Percentiles rank a stretch among this genome's conserved stretches.
phyloP scores from a whole-genome alignment of 2,329 filamentous ascomycete genomes.

The Thelonectria discophora region DNA sequence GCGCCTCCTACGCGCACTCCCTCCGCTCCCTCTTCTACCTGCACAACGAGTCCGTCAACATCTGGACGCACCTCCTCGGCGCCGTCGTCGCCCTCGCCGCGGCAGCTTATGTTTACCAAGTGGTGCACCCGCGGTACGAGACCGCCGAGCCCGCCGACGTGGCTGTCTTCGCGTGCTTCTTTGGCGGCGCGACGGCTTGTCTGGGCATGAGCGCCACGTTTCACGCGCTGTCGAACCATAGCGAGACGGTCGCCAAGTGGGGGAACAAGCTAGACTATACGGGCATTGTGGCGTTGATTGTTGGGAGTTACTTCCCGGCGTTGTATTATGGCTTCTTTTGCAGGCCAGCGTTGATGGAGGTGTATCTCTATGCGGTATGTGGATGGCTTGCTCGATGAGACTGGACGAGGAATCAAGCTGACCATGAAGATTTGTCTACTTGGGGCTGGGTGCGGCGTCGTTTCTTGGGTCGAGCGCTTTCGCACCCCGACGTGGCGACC shows the following conservation, averaged over 20 bases:
- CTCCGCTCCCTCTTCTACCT: constrained; percentile 60
- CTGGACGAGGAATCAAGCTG: constrained; percentile 19
- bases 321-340: constrained; percentile 89
- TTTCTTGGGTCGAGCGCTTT: constrained; percentile 84
- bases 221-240: constrained; percentile 88
- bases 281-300: constrained; percentile 90
- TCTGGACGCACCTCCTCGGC: constrained; percentile 72
- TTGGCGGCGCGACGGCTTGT: constrained; percentile 75
- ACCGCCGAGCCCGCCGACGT: constrained; percentile 70
- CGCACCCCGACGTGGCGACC: constrained; percentile 84
- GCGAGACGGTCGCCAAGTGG: constrained; percentile 76
- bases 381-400: not conserved
- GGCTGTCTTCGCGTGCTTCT: constrained; percentile 81
- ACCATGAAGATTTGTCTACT: constrained; percentile 75
- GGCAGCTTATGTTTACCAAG: constrained; percentile 62
- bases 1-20: constrained; percentile 57
- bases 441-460: constrained; percentile 77
- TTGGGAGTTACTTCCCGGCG: constrained; percentile 89
- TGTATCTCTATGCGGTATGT: constrained; percentile 80
- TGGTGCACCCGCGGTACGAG: constrained; percentile 72
- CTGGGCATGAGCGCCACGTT: constrained; percentile 85
- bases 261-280: constrained; percentile 96
- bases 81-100: constrained; percentile 65
- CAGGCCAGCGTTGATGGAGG: constrained; percentile 67
- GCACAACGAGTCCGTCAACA: constrained; percentile 71